Base-by-base conservation (phyloP, 2,329 filamentous ascomycete genomes). In the Ophiocordyceps camponoti-floridani region DNA sequence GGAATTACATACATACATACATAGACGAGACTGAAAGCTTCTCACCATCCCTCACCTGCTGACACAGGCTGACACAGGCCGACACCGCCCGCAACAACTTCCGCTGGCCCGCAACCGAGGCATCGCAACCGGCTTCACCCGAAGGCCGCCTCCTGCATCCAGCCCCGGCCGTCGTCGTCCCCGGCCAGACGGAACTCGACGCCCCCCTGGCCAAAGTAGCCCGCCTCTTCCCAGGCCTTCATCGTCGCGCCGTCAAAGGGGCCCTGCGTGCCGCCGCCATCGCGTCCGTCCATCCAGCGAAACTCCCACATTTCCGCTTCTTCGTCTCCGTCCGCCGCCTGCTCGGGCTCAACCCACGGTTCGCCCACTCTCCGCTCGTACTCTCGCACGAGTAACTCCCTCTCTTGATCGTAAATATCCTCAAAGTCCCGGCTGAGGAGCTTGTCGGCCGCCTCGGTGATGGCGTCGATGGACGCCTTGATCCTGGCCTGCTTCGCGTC, bases 341-440 rank as follows among this genome's bases (percentile, higher is more conserved):
- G 56, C 38, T 56, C 49, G n/a, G 63, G 67, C 50, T 76, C 67
- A 18, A 62, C 60, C 91, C 91, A 98, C 9, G 82, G 76, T 53
- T 94, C 86, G 31, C 88, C 88, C 0, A 86, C 86, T 60, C 95
- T 88, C 43, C 79, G 78, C 50, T 75, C 74, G 60, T 87, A 96
- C 58, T 89, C 82, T 31, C 91, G 73, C 45, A 88, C 77, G 27
- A 98, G 72, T 48, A 82, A 62, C 62, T 96, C 91, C 46, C 88
- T 74, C 58, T 93, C 85, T 41, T 80, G 73, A 47, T 96, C 87
- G 62, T 96, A 98, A 43, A 96, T 80, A n/a, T 96, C 86, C 2
- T 79, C 75, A 50, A 89, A 78, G 18, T 88, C 88, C 45, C 89
- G 72, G 28, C 80, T 81, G 44, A 95, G 75, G 1, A 98, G 69